These are phyloP conservation scores for Diaporthe citrichinensis DNA, from an alignment of 2,329 filamentous ascomycete species.

Conservation along the genomic window DNA sequence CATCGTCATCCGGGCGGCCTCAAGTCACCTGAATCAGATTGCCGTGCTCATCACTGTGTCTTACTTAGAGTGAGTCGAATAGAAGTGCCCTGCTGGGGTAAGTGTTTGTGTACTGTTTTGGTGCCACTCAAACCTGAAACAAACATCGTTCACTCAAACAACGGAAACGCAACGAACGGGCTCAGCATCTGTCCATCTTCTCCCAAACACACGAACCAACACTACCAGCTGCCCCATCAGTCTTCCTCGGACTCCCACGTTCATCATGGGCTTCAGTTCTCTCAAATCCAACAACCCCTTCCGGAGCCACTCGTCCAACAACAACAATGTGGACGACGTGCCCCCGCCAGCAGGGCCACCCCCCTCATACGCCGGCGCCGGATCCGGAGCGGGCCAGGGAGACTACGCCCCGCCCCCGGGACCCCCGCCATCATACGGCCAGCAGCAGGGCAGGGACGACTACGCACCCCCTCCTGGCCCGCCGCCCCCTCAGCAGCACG, in stretches of 20 bases:
- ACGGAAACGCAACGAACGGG: not conserved
- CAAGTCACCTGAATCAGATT: not conserved
- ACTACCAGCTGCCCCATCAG: not conserved
- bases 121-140: not conserved
- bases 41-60: not conserved
- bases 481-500: conserved; percentile 24
- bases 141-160: not conserved
- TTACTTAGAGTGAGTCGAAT: not conserved
- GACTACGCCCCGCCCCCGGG: conserved; percentile 41
- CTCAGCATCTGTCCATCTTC: not conserved
- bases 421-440: conserved; percentile 35
- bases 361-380: conserved; percentile 51
- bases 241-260: not conserved
- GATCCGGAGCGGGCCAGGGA: not conserved
- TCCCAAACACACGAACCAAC: not conserved
- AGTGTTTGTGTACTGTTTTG: not conserved
- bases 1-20: conserved; percentile 24
- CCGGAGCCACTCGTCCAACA: conserved; percentile 40
- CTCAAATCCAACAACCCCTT: conserved; percentile 42
- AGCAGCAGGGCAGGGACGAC: conserved; percentile 23
- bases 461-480: conserved; percentile 41
- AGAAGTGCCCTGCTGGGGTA: not conserved
- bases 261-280: conserved; percentile 36
- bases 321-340: conserved; percentile 39
- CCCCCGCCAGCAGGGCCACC: conserved; percentile 46